Conservation (phyloP, 2,329 filamentous ascomycete genomes). For the Phoma sp. region DNA sequence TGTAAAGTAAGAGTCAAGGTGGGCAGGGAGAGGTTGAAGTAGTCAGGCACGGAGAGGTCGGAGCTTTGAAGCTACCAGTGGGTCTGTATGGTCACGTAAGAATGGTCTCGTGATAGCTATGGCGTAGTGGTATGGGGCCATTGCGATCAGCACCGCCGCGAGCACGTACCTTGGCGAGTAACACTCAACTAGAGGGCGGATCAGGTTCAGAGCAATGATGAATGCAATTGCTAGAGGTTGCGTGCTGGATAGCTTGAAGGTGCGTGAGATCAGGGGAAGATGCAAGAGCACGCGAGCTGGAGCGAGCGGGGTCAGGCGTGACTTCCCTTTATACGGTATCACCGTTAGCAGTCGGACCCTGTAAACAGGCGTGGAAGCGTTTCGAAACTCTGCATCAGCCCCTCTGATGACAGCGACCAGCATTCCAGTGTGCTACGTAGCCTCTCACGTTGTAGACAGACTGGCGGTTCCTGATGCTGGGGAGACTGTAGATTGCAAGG, state of each 20-base stretch:
- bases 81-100: slow-evolving; percentile 33
- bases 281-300: slow-evolving; percentile 19
- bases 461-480: slow-evolving; percentile 2
- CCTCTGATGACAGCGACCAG: slow-evolving; percentile 3
- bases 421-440: slow-evolving; percentile 4
- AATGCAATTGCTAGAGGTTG: slow-evolving; percentile 1
- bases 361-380: slow-evolving; percentile 7
- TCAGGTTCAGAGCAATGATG: background rate
- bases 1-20: slow-evolving; percentile 21
- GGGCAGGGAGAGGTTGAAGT: slow-evolving; percentile 33
- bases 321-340: slow-evolving; percentile 13
- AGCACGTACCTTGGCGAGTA: slow-evolving; percentile 38
- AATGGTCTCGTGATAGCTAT: slow-evolving; percentile 41
- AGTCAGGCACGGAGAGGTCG: slow-evolving; percentile 36
- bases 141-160: slow-evolving; percentile 26
- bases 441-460: background rate
- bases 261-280: slow-evolving; percentile 26
- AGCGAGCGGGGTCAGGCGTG: slow-evolving; percentile 16
- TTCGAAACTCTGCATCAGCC: slow-evolving; percentile 9
- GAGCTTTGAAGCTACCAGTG: slow-evolving; percentile 34
- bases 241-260: slow-evolving; percentile 8
- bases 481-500: background rate
- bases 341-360: slow-evolving; percentile 11
- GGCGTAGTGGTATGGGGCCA: slow-evolving; percentile 27
- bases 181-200: slow-evolving; percentile 7